Base-by-base conservation (phyloP, 192 early-diverging fungal genomes). In the Geosiphon pyriformis region DNA sequence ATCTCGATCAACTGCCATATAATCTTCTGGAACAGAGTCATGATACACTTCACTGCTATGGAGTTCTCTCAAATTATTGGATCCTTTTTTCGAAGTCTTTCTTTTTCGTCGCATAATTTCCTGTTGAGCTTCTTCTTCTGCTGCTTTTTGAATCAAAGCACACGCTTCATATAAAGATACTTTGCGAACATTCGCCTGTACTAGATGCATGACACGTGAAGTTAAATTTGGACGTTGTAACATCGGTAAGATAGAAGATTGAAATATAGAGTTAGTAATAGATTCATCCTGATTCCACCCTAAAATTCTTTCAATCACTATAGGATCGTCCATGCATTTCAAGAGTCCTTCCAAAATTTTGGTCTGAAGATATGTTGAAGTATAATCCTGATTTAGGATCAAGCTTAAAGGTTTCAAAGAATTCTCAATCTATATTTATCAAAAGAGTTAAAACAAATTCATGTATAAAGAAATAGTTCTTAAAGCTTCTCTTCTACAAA, bases 121-220 rank as follows among this genome's bases (percentile, higher is more conserved):
- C 11, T 37, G 29, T n/a, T 18, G 55, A n/a, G 33, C 29, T 69
- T 48, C 46, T 6, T 63, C 37, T 17, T 70, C 61, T n/a, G 60
- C 68, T 18, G 61, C 12, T 27, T 54, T 23, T 47, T 70, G 59
- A 7, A 70, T 54, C 25, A 32, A 4, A 17, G 30, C 34, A 47
- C 68, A 70, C 4, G 60, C 68, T 29, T 70, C 68, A 12, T 70
- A 70, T 15, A 64, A 27, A 46, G 51, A 29, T 7, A 63, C 60
- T 54, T 70, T 70, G 11, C 49, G 61, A 6, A 70, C 49, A 31
- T 65, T 63, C 20, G 31, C 49, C 31, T 70, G 59, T 6, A 70
- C 20, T 54, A 46, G 51, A 34, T 53, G 29, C 27, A 63, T 51
- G 20, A 65, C 37, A 20, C 68, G 61, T 4, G 48, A 37, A 52